Base-by-base conservation (phyloP, 2,329 filamentous ascomycete genomes). In the Aspergillus sp. region DNA sequence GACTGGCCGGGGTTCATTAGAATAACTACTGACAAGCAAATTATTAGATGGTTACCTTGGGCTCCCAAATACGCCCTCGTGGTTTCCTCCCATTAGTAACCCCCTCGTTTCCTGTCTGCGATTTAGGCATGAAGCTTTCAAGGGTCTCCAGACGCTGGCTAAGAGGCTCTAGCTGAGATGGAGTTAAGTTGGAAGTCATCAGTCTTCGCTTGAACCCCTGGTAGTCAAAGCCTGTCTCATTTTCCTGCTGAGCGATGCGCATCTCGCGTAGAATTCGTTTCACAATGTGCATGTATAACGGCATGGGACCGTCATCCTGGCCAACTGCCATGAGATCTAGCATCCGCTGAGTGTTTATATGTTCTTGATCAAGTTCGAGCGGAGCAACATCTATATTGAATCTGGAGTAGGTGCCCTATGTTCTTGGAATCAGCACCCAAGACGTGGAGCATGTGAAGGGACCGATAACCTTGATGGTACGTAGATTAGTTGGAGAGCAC, bases 331-430 rank as follows among this genome's bases (percentile, higher is more conserved):
- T 88, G 1, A 87, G 72, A 8, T 83, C 81, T 9, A 84, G 71
- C 80, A 88, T 85, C 0, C 83, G 74, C 44, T 80, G 77, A 0
- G 84, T 84, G 60, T 84, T 85, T 2, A 88, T 76, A 32, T 86
- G 73, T 0, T 67, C 59, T 30, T 84, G 73, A 38, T 81, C 76
- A 4, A 88, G 71, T 0, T 78, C 75, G 4, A 88, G 74, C 2
- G 78, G 76, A 7, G 81, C 71, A 0, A 88, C 79, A 0, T 61
- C 67, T 3, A 86, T 73, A 3, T 80, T 77, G 1, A 84, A 70
- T 0, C 55, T 39, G 36, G 36, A 39, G n/a, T 39, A 39, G 15
- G 36, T 39, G 13, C 36, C 36, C 36, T 39, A 12, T 39, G 36
- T 39, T 39, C 36, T 39, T 39, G 1, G n/a, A 39, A 39, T 39